A percentile compares a stretch with the other conserved stretches of the same genome.
These are phyloP conservation scores for Aspergillus bertholletiae DNA, from an alignment of 495 filamentous ascomycete genomes.

Conservation along the genomic window DNA sequence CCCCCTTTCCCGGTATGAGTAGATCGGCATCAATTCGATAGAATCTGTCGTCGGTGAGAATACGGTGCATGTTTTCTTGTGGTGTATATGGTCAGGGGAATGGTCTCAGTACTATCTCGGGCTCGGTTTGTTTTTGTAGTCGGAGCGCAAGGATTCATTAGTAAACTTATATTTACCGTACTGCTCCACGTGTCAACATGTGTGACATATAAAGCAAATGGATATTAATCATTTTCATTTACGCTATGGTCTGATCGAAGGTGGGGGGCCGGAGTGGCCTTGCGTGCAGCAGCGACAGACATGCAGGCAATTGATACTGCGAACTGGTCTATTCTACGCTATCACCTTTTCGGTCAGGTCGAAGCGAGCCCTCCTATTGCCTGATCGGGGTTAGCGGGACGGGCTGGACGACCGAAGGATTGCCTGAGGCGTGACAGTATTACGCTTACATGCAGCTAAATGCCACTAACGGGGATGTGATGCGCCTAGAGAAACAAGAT, in stretches of 20 bases:
- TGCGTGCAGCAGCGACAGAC: background rate
- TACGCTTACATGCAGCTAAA: background rate
- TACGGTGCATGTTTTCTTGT: background rate
- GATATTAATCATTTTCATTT: background rate
- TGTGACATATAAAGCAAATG: background rate
- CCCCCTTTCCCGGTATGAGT: constrained; percentile 43
- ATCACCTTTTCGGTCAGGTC: background rate
- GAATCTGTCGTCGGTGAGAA: constrained; percentile 1
- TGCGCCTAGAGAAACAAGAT: background rate
- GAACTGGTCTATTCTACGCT: no score
- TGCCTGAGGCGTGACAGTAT: background rate
- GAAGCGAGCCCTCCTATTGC: constrained; percentile 2
- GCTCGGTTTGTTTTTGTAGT: background rate
- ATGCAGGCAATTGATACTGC: background rate
- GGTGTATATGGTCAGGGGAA: background rate
- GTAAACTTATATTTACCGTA: background rate
- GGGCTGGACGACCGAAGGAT: background rate
- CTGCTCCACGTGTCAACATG: background rate
- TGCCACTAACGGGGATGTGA: background rate
- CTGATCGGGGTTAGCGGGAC: background rate
- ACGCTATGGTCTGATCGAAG: background rate
- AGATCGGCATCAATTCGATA: constrained; percentile 31
- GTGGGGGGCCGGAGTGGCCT: background rate
- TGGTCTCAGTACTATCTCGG: background rate
- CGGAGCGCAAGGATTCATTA: background rate